phyloP scores from a whole-genome alignment of 352 stramenopile species.

The Phytophthora pini region DNA sequence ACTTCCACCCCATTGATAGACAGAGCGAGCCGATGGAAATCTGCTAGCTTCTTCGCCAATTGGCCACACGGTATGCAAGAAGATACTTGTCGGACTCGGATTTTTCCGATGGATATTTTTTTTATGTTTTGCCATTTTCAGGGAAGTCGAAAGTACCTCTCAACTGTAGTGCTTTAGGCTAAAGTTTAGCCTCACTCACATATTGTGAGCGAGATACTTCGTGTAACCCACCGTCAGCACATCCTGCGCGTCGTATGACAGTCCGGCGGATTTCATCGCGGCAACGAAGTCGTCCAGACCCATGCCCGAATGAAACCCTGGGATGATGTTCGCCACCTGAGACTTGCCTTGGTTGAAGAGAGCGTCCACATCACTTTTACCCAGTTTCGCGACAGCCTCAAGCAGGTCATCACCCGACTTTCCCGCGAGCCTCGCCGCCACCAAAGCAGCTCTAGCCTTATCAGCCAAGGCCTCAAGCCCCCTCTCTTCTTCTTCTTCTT shows the following conservation, averaged over 20 bases:
- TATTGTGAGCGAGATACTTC: background rate
- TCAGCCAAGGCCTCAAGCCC: no score
- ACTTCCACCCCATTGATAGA: slow-evolving; percentile 64
- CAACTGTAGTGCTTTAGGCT: no score
- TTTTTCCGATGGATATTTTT: no score
- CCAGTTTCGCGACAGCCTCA: background rate
- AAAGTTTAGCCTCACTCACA: no score
- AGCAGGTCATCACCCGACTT: background rate
- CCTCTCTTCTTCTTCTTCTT: background rate
- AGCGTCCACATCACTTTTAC: background rate
- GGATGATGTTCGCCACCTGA: background rate
- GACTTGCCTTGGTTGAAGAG: background rate
- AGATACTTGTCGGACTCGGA: no score
- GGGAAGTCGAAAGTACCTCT: no score
- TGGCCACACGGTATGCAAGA: no score
- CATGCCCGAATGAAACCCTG: background rate
- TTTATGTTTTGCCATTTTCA: no score
- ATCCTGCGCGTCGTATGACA: background rate
- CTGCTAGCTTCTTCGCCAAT: slow-evolving; percentile 30
- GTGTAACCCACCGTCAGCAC: background rate
- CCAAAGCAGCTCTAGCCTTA: no score
- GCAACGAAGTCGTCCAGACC: background rate
- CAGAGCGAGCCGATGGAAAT: slow-evolving; percentile 58
- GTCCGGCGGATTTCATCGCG: background rate
- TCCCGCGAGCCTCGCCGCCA: no score